Conservation (phyloP, 75 land plant genomes). For the Isoetes taiwanensis region DNA sequence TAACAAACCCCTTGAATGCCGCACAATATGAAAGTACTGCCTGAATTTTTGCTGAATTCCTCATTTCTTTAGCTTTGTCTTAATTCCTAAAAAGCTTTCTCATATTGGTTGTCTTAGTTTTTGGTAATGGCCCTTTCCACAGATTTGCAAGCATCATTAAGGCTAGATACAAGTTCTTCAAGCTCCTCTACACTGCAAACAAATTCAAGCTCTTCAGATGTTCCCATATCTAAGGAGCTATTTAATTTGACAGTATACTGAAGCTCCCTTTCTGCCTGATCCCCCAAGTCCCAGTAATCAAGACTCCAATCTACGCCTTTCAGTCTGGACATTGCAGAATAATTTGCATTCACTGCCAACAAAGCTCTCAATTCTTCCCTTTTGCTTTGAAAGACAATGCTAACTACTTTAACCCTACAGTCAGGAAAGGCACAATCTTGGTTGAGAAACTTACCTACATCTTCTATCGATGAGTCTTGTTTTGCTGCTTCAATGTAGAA, state of each 20-base stretch:
- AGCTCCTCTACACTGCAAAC: conserved; percentile 21
- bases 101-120: too few relatives aligned
- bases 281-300: not conserved
- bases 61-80: too few relatives aligned
- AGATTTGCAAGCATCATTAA: conserved; percentile 25
- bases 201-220: not conserved
- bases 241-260: conserved; percentile 13
- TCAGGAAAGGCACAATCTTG: conserved; percentile 2
- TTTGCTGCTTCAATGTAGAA: conserved; percentile 19
- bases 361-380: conserved; percentile 5
- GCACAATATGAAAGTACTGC: too few relatives aligned
- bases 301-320: conserved; percentile 20
- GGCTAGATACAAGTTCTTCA: conserved; percentile 12
- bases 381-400: not conserved
- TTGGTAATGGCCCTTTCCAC: conserved; percentile 18
- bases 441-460: conserved; percentile 1
- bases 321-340: conserved; percentile 5
- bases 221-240: not conserved
- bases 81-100: too few relatives aligned
- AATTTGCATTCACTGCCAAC: conserved; percentile 3
- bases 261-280: conserved; percentile 10
- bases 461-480: conserved; percentile 1
- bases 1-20: too few relatives aligned
- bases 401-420: not conserved
- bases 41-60: too few relatives aligned